A percentile compares a stretch with the other conserved stretches of the same genome.
Conservation (phyloP, 2,329 filamentous ascomycete species). For the Scedosporium aurantiacum region DNA sequence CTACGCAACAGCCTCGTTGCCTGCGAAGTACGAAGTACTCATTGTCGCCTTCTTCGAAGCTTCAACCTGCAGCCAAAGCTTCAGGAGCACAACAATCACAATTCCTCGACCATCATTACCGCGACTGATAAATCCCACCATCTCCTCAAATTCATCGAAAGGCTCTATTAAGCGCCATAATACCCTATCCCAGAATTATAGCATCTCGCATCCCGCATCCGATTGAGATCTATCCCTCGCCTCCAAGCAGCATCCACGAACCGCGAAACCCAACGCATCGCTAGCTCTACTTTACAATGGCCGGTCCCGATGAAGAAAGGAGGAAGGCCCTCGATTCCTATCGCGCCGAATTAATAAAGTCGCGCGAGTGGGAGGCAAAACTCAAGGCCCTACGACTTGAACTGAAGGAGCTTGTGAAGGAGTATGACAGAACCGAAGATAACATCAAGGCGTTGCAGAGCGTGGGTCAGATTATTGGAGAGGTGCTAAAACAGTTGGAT, state of each 20-base stretch:
- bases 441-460: conserved; percentile 99
- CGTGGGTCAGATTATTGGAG: conserved; percentile 97
- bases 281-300: conserved; percentile 10
- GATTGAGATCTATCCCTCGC: neutral
- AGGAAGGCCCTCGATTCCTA: conserved; percentile 65
- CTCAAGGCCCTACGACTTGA: conserved; percentile 87
- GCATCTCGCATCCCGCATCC: neutral
- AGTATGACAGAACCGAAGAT: conserved; percentile 94
- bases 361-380: conserved; percentile 97
- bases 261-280: neutral
- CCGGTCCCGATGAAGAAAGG: conserved; percentile 41
- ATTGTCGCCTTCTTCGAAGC: neutral
- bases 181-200: neutral
- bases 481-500: conserved; percentile 96
- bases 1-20: conserved; percentile 8
- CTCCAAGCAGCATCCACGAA: neutral
- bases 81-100: neutral
- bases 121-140: neutral
- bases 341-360: conserved; percentile 77
- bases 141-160: neutral
- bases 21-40: neutral
- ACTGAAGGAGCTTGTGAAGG: conserved; percentile 89
- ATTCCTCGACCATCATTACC: neutral
- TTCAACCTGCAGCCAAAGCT: neutral
- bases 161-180: neutral